Evolutionary conservation across 129 eudicot species (phyloP).

Genomic region (Rutidosis leptorrhynchoides): DNA sequence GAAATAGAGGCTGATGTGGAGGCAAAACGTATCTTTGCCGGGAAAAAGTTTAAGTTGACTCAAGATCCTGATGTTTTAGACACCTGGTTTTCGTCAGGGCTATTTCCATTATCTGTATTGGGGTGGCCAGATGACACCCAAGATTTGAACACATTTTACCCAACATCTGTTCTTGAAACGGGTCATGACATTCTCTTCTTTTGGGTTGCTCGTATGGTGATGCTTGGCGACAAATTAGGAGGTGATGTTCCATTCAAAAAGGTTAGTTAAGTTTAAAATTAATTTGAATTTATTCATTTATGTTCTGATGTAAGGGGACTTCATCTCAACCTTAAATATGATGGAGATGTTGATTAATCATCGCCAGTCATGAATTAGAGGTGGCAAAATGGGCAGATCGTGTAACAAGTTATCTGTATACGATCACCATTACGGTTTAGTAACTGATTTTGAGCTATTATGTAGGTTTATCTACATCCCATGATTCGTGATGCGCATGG

Average conservation of each 20-base stretch:
- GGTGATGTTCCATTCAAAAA: slow-evolving; percentile 82
- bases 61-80: slow-evolving; percentile 93
- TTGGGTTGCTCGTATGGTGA: slow-evolving; percentile 97
- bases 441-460: neutral
- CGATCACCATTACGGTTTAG: neutral
- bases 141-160: slow-evolving; percentile 71
- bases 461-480: slow-evolving; percentile 89
- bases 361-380: neutral
- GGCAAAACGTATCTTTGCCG: slow-evolving; percentile 51
- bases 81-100: slow-evolving; percentile 88
- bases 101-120: slow-evolving; percentile 69
- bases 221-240: slow-evolving; percentile 82
- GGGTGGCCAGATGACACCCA: slow-evolving; percentile 93
- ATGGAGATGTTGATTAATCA: neutral
- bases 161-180: slow-evolving; percentile 83
- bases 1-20: slow-evolving; percentile 66
- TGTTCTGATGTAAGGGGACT: neutral
- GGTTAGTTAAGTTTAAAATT: slow-evolving; percentile 40
- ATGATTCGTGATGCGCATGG: slow-evolving; percentile 99
- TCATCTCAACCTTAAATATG: neutral
- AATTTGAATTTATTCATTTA: neutral
- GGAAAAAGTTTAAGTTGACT: slow-evolving; percentile 60
- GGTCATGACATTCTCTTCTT: slow-evolving; percentile 90
- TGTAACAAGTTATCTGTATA: neutral
- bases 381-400: neutral